Evolutionary conservation across 1,284 basidiomycete genomes (phyloP).

Genomic region (Phellinidium pouzarii): DNA sequence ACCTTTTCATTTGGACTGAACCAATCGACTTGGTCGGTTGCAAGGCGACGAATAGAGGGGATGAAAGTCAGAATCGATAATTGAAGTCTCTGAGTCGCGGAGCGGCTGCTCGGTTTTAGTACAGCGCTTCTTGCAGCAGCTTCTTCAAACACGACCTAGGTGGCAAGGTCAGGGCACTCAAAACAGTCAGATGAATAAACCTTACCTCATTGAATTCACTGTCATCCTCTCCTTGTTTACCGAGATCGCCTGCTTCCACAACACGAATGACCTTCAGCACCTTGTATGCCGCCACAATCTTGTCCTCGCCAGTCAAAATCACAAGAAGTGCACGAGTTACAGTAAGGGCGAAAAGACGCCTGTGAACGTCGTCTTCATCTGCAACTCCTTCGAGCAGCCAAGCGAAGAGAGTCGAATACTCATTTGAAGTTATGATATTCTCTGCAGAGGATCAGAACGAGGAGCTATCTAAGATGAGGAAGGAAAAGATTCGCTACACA

Average conservation of each 20-base stretch:
- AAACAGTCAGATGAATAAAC: not conserved
- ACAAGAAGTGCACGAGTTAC: conserved; percentile 49
- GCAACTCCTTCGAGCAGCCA: conserved; percentile 41
- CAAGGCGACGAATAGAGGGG: conserved; percentile 41
- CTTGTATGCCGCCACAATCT: conserved; percentile 45
- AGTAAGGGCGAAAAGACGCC: conserved; percentile 52
- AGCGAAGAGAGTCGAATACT: conserved; percentile 34
- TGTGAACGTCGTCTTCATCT: conserved; percentile 41
- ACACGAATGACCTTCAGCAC: conserved; percentile 43
- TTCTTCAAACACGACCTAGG: conserved; percentile 25
- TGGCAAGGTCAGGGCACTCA: not conserved
- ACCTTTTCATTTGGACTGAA: conserved; percentile 24
- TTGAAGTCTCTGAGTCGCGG: conserved; percentile 49
- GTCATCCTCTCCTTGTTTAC: conserved; percentile 39
- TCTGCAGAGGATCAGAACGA: conserved; percentile 32
- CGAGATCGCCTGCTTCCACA: conserved; percentile 36
- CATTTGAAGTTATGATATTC: conserved; percentile 49
- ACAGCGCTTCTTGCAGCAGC: conserved; percentile 42
- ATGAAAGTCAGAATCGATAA: conserved; percentile 45
- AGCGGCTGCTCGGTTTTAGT: conserved; percentile 52
- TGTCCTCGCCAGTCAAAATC: conserved; percentile 48
- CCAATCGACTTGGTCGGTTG: conserved; percentile 40
- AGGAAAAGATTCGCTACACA: conserved; percentile 25
- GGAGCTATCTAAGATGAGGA: not conserved
- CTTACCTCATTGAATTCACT: conserved; percentile 8